Percentiles rank a stretch among this genome's conserved stretches.
These are phyloP conservation scores for Saccharomyces hybrid DNA, from an alignment of 1,139 yeast genomes.

Conservation along the genomic window DNA sequence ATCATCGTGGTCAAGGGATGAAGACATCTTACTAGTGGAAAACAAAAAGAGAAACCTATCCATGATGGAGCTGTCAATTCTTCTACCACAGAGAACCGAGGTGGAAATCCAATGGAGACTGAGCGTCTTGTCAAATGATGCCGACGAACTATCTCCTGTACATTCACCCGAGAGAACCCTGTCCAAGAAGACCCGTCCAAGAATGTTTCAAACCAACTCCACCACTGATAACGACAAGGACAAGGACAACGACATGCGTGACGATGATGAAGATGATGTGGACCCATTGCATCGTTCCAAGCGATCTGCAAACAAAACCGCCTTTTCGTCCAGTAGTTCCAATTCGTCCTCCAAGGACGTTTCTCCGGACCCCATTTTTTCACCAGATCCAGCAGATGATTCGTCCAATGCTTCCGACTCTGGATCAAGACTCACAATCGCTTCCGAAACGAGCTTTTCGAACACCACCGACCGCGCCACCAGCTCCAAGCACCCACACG, in stretches of 20 bases:
- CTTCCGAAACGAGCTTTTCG: neutral
- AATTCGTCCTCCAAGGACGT: slow-evolving; percentile 11
- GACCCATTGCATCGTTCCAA: slow-evolving; percentile 8
- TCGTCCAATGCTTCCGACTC: slow-evolving; percentile 4
- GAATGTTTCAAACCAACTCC: slow-evolving; percentile 6
- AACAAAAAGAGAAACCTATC: slow-evolving; percentile 51
- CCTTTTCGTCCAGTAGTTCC: slow-evolving; percentile 9
- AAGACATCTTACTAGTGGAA: slow-evolving; percentile 63
- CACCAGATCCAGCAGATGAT: slow-evolving; percentile 6
- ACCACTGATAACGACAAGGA: slow-evolving; percentile 11
- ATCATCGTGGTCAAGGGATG: slow-evolving; percentile 37
- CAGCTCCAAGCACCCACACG: neutral
- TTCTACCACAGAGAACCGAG: slow-evolving; percentile 66
- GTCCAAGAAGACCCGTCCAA: neutral
- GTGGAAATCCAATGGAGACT: slow-evolving; percentile 61
- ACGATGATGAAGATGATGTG: slow-evolving; percentile 10
- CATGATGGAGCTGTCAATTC: slow-evolving; percentile 66
- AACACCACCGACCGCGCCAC: neutral
- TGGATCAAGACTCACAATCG: neutral
- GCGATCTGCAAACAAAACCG: neutral
- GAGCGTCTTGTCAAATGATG: slow-evolving; percentile 37
- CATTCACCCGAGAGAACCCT: neutral
- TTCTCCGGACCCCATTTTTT: slow-evolving; percentile 11
- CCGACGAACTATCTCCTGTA: neutral
- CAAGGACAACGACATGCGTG: slow-evolving; percentile 3